A percentile compares a stretch with the other conserved stretches of the same genome.
Evolutionary conservation across 345 rosid species (phyloP).

Genomic region (Populus simonii): DNA sequence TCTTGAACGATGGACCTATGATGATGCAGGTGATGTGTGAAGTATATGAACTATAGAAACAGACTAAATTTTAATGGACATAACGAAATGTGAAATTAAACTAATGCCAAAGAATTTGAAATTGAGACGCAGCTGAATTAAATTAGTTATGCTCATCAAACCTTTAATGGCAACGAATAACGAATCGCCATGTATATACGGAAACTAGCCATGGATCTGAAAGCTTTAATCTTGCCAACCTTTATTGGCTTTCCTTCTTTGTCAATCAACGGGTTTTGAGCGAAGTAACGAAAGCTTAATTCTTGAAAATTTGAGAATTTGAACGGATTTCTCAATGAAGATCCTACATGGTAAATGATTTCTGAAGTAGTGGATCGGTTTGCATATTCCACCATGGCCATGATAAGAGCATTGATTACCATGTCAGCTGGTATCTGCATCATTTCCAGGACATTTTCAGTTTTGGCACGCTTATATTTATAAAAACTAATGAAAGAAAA

Average conservation of each 20-base stretch:
- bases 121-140: not conserved
- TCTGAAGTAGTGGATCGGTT: not conserved
- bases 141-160: not conserved
- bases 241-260: not conserved
- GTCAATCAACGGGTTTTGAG: not conserved
- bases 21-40: too few species aligned
- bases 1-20: too few species aligned
- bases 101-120: not conserved
- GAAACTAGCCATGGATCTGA: not conserved
- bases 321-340: constrained; percentile 23
- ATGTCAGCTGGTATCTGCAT: constrained; percentile 76
- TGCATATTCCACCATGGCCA: constrained; percentile 36
- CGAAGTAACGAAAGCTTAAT: not conserved
- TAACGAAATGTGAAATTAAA: not conserved
- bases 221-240: not conserved
- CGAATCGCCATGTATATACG: not conserved
- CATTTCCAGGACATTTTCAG: too few species aligned
- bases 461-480: too few species aligned
- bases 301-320: not conserved
- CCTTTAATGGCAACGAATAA: not conserved
- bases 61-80: not conserved
- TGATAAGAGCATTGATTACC: constrained; percentile 71
- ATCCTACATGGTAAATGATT: constrained; percentile 25
- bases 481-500: not conserved
- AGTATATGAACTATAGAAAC: not conserved